Percentiles rank a stretch among this genome's conserved stretches.
phyloP scores from a whole-genome alignment of 2,329 filamentous ascomycete genomes.

The Penicillium frequentans region DNA sequence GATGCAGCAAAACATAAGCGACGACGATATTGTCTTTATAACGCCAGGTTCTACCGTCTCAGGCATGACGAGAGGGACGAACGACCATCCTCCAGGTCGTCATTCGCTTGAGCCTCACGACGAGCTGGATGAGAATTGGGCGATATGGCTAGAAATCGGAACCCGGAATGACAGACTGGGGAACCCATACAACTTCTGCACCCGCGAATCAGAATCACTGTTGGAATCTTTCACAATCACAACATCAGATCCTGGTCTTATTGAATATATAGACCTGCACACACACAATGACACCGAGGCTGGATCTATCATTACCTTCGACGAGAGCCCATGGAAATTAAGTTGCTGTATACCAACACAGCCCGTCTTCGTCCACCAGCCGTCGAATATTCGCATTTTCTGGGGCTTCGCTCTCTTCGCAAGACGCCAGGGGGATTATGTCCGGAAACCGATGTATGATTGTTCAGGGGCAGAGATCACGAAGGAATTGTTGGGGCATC shows the following conservation, averaged over 20 bases:
- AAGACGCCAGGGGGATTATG: constrained; percentile 30
- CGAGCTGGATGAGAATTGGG: constrained; percentile 42
- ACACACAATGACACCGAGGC: constrained; percentile 32
- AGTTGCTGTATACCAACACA: constrained; percentile 44
- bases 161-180: constrained; percentile 34
- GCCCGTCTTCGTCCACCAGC: constrained; percentile 44
- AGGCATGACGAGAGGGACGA: constrained; percentile 36
- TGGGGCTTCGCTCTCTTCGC: constrained; percentile 47
- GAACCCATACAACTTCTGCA: constrained; percentile 44
- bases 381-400: constrained; percentile 33
- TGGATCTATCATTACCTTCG: constrained; percentile 38
- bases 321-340: constrained; percentile 44
- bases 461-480: constrained; percentile 45
- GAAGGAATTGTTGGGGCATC: constrained; percentile 39
- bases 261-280: constrained; percentile 30
- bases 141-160: constrained; percentile 43
- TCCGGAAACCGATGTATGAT: constrained; percentile 29
- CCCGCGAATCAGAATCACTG: constrained; percentile 35
- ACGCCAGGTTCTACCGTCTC: constrained; percentile 43
- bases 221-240: constrained; percentile 47
- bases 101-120: constrained; percentile 23
- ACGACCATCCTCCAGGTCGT: constrained; percentile 27
- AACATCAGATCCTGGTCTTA: constrained; percentile 21
- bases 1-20: constrained; percentile 19
- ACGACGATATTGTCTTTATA: constrained; percentile 41